Base-by-base conservation (phyloP, 352 stramenopile genomes). In the Vaucheria bursata region DNA sequence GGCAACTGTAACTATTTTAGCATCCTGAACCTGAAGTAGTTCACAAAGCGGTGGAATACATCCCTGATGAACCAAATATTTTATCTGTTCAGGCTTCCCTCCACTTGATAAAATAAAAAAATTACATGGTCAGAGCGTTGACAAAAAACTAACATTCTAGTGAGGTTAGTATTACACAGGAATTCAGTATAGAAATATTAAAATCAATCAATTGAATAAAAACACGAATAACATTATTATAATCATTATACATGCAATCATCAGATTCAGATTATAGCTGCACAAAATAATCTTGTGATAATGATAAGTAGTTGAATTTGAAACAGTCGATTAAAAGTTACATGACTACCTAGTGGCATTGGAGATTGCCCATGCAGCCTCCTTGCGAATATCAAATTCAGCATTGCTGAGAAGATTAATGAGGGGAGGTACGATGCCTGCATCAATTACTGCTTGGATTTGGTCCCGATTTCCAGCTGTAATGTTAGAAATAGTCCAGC, bases 401-500 rank as follows among this genome's bases (percentile, higher is more conserved):
- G 94, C 94, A 77, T 91, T 96, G n/a, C 90, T 92, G 49, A 99
- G 85, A 33, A 99, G 91, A 77, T 90, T 88, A 84, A 99, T 97
- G 64, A 99, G 86, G 64, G 94, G 92, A 45, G 93, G 93, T 78
- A 99, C 96, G 83, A 99, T 97, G 73, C 97, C 94, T 52, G 91
- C 92, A 67, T 99, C 92, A 76, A 98, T 93, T 53, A 99, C 95
- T 36, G 90, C 91, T 85, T 99, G 93, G 73, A 99, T 99, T 88
- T 99, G 96, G 79, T 98, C 91, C 87, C 97, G 93, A 88, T 96
- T 98, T 59, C 96, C 96, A 1, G 95, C 96, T 33, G 95, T 98
- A 85, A 99, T 99, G 87, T 99, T 99, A 31, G 94, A 98, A 75
- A 99, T 93, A 34, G 95, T 99, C 96, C 96, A 99, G 88, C 95